Base-by-base conservation (phyloP, 164 flowering plant genomes). In the Sextonia rubra region DNA sequence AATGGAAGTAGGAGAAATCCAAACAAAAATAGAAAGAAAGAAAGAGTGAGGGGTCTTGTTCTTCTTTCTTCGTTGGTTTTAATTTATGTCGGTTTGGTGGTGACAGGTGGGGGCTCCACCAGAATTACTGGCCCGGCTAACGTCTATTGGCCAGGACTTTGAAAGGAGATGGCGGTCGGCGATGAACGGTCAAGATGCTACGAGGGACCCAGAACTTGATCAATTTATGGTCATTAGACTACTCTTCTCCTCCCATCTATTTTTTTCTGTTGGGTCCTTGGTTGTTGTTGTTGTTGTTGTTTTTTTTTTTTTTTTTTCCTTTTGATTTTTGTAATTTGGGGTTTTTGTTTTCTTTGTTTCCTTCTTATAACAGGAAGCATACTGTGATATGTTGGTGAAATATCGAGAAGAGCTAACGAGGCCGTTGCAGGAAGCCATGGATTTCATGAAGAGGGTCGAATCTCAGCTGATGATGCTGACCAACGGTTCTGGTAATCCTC, bases 391-490 rank as follows among this genome's bases (percentile, higher is more conserved):
- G 97, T 76, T 95, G 71, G 91, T 90, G 81, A 95, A 95, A 76
- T 95, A 92, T 70, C 82, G 93, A 23, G 97, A 95, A 76, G 99
- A 92, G 76, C 79, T 95, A 12, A 84, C 90, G 11, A 84, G 97
- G 80, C 99, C 99, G 0, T 76, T 94, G 61, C 99, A 94, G 77
- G 99, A 94, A 74, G 99, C 99, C 15, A 91, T 89, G 91, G 97
- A 92, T 67, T 94, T 94, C 92, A 89, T 92, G 92, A 82, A 87
- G 48, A 79, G 94, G 69, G 85, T 94, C 29, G 99, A 94, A 77
- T 69, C 94, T 24, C 97, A 94, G 80, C 93, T 94, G 5, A 92
- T 84, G 63, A 77, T 86, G 76, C 79, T 92, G 2, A 71, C 79
- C 68, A 79, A 82, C 73, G 85, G 82, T 27, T 81, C 91, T 37